A percentile compares a stretch with the other conserved stretches of the same genome.
phyloP scores from a whole-genome alignment of 495 filamentous ascomycete species.

The Aspergillus nanangensis region DNA sequence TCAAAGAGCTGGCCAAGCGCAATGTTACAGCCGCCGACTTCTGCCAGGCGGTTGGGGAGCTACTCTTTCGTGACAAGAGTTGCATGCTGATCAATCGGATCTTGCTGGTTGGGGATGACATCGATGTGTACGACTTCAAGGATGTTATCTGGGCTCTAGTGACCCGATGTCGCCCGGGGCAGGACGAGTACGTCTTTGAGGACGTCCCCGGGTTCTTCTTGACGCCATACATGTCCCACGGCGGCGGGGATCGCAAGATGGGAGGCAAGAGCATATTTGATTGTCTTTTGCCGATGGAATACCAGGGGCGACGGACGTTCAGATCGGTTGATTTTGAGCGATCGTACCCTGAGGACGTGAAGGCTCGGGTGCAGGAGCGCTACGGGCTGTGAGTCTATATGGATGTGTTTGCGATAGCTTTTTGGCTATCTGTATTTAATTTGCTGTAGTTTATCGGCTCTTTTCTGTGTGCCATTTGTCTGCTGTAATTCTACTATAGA shows the following conservation, averaged over 20 bases:
- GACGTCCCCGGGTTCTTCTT: constrained; percentile 18
- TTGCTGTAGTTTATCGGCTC: no score
- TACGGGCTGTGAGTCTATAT: no score
- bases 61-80: constrained; percentile 19
- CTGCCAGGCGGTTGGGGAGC: constrained; percentile 13
- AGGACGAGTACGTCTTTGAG: constrained; percentile 23
- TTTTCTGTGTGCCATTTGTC: no score
- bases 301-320: neutral
- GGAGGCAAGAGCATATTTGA: constrained; percentile 4
- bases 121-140: constrained; percentile 16
- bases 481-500: no score
- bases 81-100: constrained; percentile 21
- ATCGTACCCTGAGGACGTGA: constrained; percentile 1
- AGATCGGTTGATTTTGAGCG: constrained; percentile 1
- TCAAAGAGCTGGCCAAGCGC: constrained; percentile 7
- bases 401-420: no score
- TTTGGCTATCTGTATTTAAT: no score
- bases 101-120: constrained; percentile 24
- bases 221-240: constrained; percentile 25
- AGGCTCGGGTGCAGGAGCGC: constrained; percentile 2
- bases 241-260: neutral
- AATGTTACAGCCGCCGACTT: constrained; percentile 19
- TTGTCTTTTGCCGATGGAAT: neutral
- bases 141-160: constrained; percentile 29
- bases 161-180: constrained; percentile 22